Evolutionary conservation across 495 filamentous ascomycete species (phyloP), one percentile per base, ranked within the genome.

Genomic region (Penicillium psychrofluorescens): DNA sequence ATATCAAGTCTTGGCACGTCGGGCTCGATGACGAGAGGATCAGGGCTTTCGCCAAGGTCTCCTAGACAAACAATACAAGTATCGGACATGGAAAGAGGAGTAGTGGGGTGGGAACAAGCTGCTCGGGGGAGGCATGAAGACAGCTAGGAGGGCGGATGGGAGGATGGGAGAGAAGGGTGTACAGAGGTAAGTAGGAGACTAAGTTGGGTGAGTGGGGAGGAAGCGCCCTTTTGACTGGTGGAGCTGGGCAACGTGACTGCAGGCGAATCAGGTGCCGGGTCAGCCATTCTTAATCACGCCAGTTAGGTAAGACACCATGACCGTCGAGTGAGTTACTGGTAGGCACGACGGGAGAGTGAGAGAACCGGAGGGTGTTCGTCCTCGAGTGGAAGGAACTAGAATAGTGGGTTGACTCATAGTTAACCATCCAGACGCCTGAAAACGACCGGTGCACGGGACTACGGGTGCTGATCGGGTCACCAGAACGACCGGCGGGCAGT

Each of bases 61-160:
- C 90, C 88, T 66, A 96, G 79, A 79, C 90, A 96, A 63, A 96
- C 86, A 71, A 95, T 95, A 74, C 90, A 95, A 56, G 88, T 88
- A 65, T 94, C 89, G 71, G 86, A 86, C 89, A 92, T 91, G 60
- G 62, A 67, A 62, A 58, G 63, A 59, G 46, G 59, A 51, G 49
- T 49, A 51, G 41, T 53, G 61, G 53, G 50, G 56, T 63, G 56
- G 53, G 32, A 48, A 49, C 51, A 55, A 41, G 37, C 43, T 59
- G 46, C 50, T 62, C 53, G 55, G 49, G 59, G 59, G 58, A 66
- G 69, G 68, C 70, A 73, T 73, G 62, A 71, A 71, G 68, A 69
- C 61, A 65, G 49, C 49, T 59, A 47, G 45, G 48, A 49, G 51
- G 50, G 57, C 51, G 47, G 43, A 54, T 49, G 60, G 54, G 36